Evolutionary conservation across 768 basidiomycete species (phyloP).

Genomic region (Tulasnella sp.): DNA sequence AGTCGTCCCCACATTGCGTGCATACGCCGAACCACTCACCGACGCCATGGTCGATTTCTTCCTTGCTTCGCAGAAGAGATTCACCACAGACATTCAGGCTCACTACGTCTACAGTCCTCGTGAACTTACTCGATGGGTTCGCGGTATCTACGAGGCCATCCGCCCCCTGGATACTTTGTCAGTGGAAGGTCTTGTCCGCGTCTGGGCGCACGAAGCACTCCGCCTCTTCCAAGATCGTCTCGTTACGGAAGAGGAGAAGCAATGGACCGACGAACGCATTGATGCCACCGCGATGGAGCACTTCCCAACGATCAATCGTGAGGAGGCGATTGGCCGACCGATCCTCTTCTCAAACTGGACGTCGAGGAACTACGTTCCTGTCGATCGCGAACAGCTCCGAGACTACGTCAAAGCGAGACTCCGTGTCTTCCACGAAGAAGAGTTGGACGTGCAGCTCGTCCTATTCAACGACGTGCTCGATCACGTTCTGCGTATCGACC

Average conservation of each 20-base stretch:
- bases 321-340: conserved; percentile 77
- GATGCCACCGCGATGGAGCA: conserved; percentile 73
- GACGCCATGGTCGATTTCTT: conserved; percentile 97
- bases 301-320: conserved; percentile 85
- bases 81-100: conserved; percentile 94
- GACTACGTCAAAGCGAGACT: conserved; percentile 96
- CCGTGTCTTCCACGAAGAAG: conserved; percentile 98
- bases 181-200: conserved; percentile 87
- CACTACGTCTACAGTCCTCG: conserved; percentile 99
- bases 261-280: conserved; percentile 91
- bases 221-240: conserved; percentile 97
- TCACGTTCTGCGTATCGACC: conserved; percentile 94
- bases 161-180: conserved; percentile 86
- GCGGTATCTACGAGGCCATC: conserved; percentile 96
- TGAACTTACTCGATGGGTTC: conserved; percentile 94
- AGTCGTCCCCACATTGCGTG: conserved; percentile 84
- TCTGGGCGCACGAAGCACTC: conserved; percentile 97
- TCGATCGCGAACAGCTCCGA: conserved; percentile 82
- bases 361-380: conserved; percentile 90
- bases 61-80: conserved; percentile 82
- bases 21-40: conserved; percentile 88
- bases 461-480: conserved; percentile 98
- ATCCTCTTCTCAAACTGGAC: conserved; percentile 99
- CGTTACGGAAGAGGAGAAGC: conserved; percentile 82
- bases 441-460: conserved; percentile 93